These are phyloP conservation scores for Diaporthe nobilis DNA, from an alignment of 2,329 filamentous ascomycete genomes.

Conservation along the genomic window DNA sequence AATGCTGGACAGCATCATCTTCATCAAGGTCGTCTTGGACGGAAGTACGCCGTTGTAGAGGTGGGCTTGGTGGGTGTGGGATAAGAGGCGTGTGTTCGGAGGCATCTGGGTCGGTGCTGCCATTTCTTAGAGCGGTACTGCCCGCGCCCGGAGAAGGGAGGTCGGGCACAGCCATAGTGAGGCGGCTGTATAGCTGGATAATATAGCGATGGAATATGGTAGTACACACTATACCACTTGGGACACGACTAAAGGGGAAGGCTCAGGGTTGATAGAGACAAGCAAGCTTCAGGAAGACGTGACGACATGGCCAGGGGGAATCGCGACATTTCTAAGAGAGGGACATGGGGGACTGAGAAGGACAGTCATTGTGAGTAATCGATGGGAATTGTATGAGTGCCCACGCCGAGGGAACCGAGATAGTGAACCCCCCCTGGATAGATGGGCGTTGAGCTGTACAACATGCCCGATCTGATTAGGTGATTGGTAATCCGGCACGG, in stretches of 20 bases:
- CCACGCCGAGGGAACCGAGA: constrained; percentile 22
- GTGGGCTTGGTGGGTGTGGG: neutral
- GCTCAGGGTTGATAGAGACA: neutral
- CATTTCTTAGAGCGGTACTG: constrained; percentile 11
- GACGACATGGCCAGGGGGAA: neutral
- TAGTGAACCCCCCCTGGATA: constrained; percentile 11
- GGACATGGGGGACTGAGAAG: neutral
- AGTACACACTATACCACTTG: neutral
- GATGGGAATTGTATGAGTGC: neutral
- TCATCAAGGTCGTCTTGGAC: neutral
- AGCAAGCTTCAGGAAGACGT: neutral
- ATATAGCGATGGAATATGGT: neutral
- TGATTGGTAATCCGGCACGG: constrained; percentile 36
- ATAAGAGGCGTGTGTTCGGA: constrained; percentile 50
- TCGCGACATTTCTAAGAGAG: constrained; percentile 1
- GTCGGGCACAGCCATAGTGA: neutral
- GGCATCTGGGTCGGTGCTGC: constrained; percentile 33
- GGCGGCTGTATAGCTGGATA: neutral
- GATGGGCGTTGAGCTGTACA: neutral
- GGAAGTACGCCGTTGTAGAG: neutral
- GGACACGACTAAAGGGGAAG: neutral
- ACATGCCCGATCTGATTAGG: neutral
- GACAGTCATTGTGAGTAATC: constrained; percentile 15
- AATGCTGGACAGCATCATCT: constrained; percentile 34
- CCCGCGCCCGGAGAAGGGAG: neutral